A percentile compares a stretch with the other conserved stretches of the same genome.
Evolutionary conservation across 2,329 filamentous ascomycete species (phyloP).

Genomic region (Arthrobotrys entomopaga): DNA sequence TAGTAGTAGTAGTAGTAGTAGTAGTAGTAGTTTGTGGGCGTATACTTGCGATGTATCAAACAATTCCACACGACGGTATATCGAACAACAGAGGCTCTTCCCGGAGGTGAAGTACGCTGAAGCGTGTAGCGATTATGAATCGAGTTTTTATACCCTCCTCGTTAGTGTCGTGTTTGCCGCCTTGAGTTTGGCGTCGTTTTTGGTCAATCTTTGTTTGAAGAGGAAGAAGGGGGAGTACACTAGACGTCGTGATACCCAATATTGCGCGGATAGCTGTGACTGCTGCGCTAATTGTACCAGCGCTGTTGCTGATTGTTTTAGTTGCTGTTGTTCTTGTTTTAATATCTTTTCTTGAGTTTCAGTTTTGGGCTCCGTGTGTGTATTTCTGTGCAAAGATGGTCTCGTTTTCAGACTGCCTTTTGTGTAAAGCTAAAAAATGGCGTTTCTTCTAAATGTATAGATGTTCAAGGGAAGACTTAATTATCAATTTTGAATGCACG

Average conservation of each 20-base stretch:
- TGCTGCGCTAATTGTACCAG: constrained; percentile 12
- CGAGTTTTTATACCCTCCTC: constrained; percentile 23
- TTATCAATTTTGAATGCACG: background rate
- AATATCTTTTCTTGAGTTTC: constrained; percentile 13
- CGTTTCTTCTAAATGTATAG: background rate
- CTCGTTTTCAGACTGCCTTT: no score
- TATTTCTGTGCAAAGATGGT: no score
- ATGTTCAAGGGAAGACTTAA: background rate
- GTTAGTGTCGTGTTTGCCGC: constrained; percentile 4
- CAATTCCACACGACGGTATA: background rate
- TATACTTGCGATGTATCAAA: constrained; percentile 24
- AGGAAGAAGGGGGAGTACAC: constrained; percentile 34
- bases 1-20: no score
- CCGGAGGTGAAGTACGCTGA: constrained; percentile 20
- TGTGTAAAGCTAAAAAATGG: background rate
- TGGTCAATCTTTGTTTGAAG: constrained; percentile 45
- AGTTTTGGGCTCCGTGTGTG: background rate
- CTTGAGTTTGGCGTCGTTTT: constrained; percentile 22
- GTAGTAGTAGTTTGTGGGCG: constrained; percentile 42
- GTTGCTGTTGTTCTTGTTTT: constrained; percentile 19
- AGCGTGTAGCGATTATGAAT: constrained; percentile 35
- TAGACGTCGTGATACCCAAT: constrained; percentile 8
- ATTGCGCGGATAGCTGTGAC: constrained; percentile 17
- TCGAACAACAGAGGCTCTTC: constrained; percentile 10
- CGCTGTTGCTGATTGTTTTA: constrained; percentile 12